Percentiles rank a stretch among this genome's conserved stretches.
Conservation (phyloP, 1,284 basidiomycete species). For the Cerioporus squamosus region DNA sequence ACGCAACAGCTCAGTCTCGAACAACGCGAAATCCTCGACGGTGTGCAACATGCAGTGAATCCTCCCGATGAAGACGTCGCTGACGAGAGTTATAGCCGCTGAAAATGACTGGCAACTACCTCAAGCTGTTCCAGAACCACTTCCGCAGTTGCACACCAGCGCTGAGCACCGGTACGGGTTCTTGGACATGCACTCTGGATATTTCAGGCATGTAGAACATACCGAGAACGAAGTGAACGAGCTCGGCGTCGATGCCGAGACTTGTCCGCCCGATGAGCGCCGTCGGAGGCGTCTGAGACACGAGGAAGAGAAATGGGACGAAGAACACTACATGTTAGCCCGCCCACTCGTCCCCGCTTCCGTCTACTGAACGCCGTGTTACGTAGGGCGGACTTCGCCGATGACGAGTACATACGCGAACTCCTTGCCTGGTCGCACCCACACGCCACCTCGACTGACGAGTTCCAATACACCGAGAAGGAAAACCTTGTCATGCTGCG, state of each 20-base stretch:
- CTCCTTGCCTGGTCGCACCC: conserved; percentile 68
- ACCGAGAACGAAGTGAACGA: conserved; percentile 82
- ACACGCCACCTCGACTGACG: conserved; percentile 36
- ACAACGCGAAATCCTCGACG: conserved; percentile 61
- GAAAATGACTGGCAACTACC: conserved; percentile 79
- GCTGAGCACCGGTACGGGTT: conserved; percentile 69
- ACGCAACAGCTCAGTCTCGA: conserved; percentile 52
- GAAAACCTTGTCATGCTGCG: conserved; percentile 71
- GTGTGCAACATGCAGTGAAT: conserved; percentile 39
- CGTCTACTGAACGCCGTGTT: conserved; percentile 3
- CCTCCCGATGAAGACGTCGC: not conserved
- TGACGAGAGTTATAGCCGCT: conserved; percentile 50
- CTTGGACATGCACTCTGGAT: conserved; percentile 70
- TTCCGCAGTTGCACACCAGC: conserved; percentile 43
- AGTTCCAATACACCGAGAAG: conserved; percentile 65
- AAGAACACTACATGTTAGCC: conserved; percentile 78
- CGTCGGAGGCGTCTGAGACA: conserved; percentile 52
- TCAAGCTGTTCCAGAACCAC: conserved; percentile 55
- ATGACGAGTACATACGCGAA: conserved; percentile 74
- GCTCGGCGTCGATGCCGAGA: conserved; percentile 70
- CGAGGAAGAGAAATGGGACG: conserved; percentile 79
- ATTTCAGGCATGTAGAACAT: conserved; percentile 70
- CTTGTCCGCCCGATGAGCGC: conserved; percentile 46
- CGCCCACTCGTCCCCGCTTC: conserved; percentile 23
- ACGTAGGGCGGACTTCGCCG: conserved; percentile 75